Evolutionary conservation across 2,329 filamentous ascomycete genomes (phyloP).

Genomic region (Sclerotinia trifoliorum): DNA sequence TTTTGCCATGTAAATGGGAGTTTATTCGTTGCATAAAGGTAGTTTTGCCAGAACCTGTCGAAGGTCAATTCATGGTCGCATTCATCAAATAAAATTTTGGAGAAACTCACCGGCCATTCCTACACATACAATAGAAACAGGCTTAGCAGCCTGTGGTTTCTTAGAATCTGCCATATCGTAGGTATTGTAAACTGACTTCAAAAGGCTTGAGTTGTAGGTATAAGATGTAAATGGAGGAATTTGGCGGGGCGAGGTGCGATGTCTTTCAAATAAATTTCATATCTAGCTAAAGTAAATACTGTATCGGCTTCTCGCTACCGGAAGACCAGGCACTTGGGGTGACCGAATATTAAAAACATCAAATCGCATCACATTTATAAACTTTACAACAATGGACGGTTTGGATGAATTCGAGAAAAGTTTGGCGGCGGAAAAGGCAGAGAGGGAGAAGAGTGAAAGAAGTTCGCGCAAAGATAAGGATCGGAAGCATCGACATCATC

Average conservation of each 20-base stretch:
- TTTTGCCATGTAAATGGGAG: slow-evolving; percentile 79
- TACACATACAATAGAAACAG: slow-evolving; percentile 85
- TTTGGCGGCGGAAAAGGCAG: slow-evolving; percentile 63
- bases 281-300: slow-evolving; percentile 22
- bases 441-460: slow-evolving; percentile 50
- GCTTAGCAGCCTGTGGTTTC: slow-evolving; percentile 43
- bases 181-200: neutral
- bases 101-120: slow-evolving; percentile 78
- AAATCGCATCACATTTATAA: slow-evolving; percentile 15
- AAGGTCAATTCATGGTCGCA: slow-evolving; percentile 11
- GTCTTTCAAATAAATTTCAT: slow-evolving; percentile 25
- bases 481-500: slow-evolving; percentile 41
- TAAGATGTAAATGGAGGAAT: slow-evolving; percentile 18
- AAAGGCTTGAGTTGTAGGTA: slow-evolving; percentile 9
- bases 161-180: slow-evolving; percentile 44
- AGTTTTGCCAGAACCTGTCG: slow-evolving; percentile 87
- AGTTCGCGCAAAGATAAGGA: slow-evolving; percentile 46
- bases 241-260: slow-evolving; percentile 35
- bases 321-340: neutral
- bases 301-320: slow-evolving; percentile 17
- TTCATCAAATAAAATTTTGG: neutral
- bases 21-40: slow-evolving; percentile 99
- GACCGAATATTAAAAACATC: slow-evolving; percentile 13
- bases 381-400: slow-evolving; percentile 47
- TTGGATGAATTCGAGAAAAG: slow-evolving; percentile 74